Percentiles rank a stretch among this genome's conserved stretches.
phyloP scores from a whole-genome alignment of 2,329 filamentous ascomycete genomes.

The Fusarium chaquense region DNA sequence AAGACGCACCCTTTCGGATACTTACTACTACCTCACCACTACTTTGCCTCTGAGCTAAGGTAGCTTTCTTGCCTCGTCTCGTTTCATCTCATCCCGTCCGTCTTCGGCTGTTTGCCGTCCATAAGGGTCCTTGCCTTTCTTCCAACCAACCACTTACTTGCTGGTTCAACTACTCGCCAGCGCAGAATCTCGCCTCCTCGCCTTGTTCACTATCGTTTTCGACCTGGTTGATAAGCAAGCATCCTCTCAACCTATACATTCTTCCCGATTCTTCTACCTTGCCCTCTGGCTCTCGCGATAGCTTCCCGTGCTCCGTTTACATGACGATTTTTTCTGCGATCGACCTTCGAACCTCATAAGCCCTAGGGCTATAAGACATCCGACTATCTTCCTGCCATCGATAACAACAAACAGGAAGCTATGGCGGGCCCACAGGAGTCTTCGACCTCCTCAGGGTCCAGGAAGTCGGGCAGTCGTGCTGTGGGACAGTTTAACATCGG shows the following conservation, averaged over 20 bases:
- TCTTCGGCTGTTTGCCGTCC: constrained; percentile 31
- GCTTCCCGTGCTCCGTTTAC: constrained; percentile 51
- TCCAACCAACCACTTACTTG: constrained; percentile 40
- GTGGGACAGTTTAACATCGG: constrained; percentile 85
- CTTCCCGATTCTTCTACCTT: constrained; percentile 22
- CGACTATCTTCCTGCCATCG: constrained; percentile 51
- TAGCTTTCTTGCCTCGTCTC: constrained; percentile 14
- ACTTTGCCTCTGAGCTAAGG: constrained; percentile 43
- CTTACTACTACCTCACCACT: constrained; percentile 45
- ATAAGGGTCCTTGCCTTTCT: constrained; percentile 40
- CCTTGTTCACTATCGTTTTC: constrained; percentile 24
- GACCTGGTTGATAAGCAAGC: constrained; percentile 37
- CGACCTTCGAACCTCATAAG: constrained; percentile 54
- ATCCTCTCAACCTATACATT: constrained; percentile 4
- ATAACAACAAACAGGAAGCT: constrained; percentile 52
- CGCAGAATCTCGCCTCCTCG: constrained; percentile 19
- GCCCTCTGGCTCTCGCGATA: constrained; percentile 28
- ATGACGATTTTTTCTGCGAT: constrained; percentile 55
- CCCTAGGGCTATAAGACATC: constrained; percentile 52
- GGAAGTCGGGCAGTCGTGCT: constrained; percentile 51
- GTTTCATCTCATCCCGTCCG: constrained; percentile 31
- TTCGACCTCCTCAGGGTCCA: constrained; percentile 52
- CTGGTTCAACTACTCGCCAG: constrained; percentile 34
- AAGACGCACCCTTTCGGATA: constrained; percentile 51
- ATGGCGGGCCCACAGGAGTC: constrained; percentile 57